Evolutionary conservation across 768 basidiomycete genomes (phyloP), one percentile per base, ranked within the genome.

Genomic region (Naganishia antarctica): DNA sequence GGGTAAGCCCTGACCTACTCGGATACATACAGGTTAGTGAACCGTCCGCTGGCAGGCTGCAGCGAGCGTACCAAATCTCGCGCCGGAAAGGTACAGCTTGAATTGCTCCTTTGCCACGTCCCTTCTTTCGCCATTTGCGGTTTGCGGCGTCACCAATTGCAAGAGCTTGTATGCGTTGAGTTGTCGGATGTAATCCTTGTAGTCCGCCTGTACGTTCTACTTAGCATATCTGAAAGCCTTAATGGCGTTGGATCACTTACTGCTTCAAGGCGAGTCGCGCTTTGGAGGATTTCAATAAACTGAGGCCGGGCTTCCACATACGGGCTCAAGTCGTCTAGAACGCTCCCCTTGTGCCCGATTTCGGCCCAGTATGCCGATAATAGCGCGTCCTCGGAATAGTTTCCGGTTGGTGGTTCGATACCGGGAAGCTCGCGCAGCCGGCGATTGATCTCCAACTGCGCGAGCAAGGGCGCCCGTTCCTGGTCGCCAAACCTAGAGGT

Each of bases 391-490:
- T 28, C 31, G 31, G 29, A 31, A 34, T 57, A 34, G 15, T 34
- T 18, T n/a, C 37, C 23, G 15, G 37, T 9, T 29, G 26, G 6
- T 2, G 37, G 21, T 25, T 25, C 50, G 28, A 40, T 13, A 4
- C 37, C n/a, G 15, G 37, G 12, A 25, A 21, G 34, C 37, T 46
- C 8, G 9, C 62, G 63, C 11, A 69, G 28, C 4, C 59, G 58
- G 4, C 25, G 23, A 41, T 70, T 63, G n/a, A 77, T 64, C 32
- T 71, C 72, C 18, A 77, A 66, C 13, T 66, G 53, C 3, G 74
- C 74, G 2, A 75, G 58, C 23, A 63, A 23, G 4, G 76, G 74
- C 4, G 76, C 67, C 48, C 76, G 48, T 63, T 77, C 76, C 45
- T 69, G 70, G 13, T n/a, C 2, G 1, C 70, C 73, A 44, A 74